Evolutionary conservation across 192 early-diverging fungal genomes (phyloP).

Genomic region (Phlyctochytrium arcticum): DNA sequence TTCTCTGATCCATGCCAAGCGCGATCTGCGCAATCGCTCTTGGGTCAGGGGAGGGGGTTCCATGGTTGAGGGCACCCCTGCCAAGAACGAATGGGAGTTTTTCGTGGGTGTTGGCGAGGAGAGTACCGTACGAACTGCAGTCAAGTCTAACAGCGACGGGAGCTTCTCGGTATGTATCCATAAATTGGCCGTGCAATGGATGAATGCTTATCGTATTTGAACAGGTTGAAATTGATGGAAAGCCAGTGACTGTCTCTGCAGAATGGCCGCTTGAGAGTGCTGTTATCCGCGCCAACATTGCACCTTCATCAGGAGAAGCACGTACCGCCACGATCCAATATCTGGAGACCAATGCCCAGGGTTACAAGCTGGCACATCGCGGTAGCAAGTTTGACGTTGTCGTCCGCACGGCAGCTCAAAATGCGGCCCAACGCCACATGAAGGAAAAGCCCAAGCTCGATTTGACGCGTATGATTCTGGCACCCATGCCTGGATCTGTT

Average conservation of each 20-base stretch:
- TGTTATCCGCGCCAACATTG: conserved; percentile 52
- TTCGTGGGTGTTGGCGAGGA: conserved; percentile 14
- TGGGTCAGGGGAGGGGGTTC: conserved; percentile 47
- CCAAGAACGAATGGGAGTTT: conserved; percentile 14
- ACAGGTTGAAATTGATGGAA: conserved; percentile 11
- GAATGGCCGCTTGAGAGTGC: conserved; percentile 76
- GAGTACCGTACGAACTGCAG: neutral
- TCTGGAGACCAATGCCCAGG: conserved; percentile 66
- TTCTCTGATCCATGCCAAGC: conserved; percentile 63
- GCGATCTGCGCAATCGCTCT: conserved; percentile 56
- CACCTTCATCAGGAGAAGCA: conserved; percentile 4
- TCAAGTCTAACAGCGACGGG: neutral
- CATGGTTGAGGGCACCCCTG: neutral
- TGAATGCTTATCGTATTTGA: neutral
- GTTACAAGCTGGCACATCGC: conserved; percentile 74
- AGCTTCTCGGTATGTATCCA: neutral
- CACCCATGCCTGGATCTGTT: conserved; percentile 92
- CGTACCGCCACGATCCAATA: conserved; percentile 63
- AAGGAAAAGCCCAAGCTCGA: conserved; percentile 71
- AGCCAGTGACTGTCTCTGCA: conserved; percentile 31
- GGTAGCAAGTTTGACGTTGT: conserved; percentile 58
- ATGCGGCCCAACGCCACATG: conserved; percentile 66
- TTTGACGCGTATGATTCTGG: conserved; percentile 64
- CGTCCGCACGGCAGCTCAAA: conserved; percentile 50
- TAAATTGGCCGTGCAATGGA: neutral